Conservation (phyloP, 2,329 filamentous ascomycete species). For the Apiospora hydei region DNA sequence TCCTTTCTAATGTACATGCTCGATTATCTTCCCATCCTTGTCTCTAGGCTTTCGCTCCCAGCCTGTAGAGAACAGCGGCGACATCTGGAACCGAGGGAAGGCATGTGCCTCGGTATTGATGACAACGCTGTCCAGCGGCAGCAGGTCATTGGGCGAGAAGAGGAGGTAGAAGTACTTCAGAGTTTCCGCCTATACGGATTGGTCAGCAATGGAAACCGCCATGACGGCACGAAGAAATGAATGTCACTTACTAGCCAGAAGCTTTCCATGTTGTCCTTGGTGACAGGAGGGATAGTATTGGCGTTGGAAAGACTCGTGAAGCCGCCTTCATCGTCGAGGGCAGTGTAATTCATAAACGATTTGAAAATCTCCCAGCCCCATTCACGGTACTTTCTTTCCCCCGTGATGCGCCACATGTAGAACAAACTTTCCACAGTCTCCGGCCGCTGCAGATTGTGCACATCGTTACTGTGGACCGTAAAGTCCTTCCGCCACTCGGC, state of each 20-base stretch:
- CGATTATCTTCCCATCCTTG: conserved; percentile 47
- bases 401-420: conserved; percentile 99
- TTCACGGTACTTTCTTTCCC: conserved; percentile 85
- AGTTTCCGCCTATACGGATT: conserved; percentile 76
- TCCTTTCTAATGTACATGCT: conserved; percentile 10
- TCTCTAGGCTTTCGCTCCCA: conserved; percentile 76
- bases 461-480: conserved; percentile 79
- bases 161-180: conserved; percentile 97
- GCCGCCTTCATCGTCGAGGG: conserved; percentile 77
- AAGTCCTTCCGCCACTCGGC: conserved; percentile 81
- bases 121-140: conserved; percentile 86
- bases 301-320: conserved; percentile 86
- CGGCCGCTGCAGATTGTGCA: conserved; percentile 91
- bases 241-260: conserved; percentile 84
- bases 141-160: conserved; percentile 82
- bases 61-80: conserved; percentile 77
- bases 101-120: conserved; percentile 97
- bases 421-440: conserved; percentile 97
- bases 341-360: conserved; percentile 85
- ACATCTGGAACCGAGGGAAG: conserved; percentile 85
- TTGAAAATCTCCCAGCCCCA: conserved; percentile 99
- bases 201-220: conserved; percentile 10
- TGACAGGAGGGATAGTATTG: conserved; percentile 70
- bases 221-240: not conserved
- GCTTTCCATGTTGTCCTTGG: conserved; percentile 95